Base-by-base conservation (phyloP, 768 basidiomycete species). In the Plicaturopsis crispa region DNA sequence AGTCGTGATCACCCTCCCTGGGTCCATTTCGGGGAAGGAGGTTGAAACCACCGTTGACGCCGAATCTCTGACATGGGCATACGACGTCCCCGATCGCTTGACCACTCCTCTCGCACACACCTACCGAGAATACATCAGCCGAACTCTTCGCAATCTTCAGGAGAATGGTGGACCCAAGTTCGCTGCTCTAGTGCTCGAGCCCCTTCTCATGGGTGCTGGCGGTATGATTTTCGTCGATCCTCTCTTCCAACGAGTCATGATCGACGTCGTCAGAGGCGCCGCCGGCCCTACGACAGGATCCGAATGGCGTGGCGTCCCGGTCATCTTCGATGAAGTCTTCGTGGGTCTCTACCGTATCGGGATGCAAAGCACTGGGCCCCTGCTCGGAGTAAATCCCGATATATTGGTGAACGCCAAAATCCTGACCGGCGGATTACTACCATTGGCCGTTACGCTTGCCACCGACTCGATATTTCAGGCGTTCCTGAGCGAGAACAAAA, bases 171-270 rank as follows among this genome's bases (percentile, higher is more conserved):
- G 53, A 3, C 65, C 60, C 1, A 65, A 56, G 2, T 66, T 61
- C 17, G 85, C 79, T 2, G 86, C 89, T 0, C 68, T 97, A 13
- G 79, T 98, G 5, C 63, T 98, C 20, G 94, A 98, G 54, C 94
- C 94, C 0, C 69, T 93, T 17, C 74, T 92, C 18, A 85, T 98
- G 74, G 94, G 94, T 11, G 92, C 94, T 0, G 94, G 89, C 1
- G 94, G 94, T 0, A 97, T 97, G 94, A 69, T 91, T 21, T 97
- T 97, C 52, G 89, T 97, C 18, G 94, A 98, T 54, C 94, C 94
- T 6, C 78, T 98, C 31, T 97, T 94, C 70, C 94, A 98, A 56
- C 75, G 88, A 19, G 66, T 91, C 21, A 58, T 98, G 46, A 64
- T 97, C 28, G 90, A 96, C 49, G 72, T 78, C 3, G 85, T 88